Percentiles rank a stretch among this genome's conserved stretches.
Conservation (phyloP, 192 early-diverging fungal genomes). For the Allomyces macrogynus region DNA sequence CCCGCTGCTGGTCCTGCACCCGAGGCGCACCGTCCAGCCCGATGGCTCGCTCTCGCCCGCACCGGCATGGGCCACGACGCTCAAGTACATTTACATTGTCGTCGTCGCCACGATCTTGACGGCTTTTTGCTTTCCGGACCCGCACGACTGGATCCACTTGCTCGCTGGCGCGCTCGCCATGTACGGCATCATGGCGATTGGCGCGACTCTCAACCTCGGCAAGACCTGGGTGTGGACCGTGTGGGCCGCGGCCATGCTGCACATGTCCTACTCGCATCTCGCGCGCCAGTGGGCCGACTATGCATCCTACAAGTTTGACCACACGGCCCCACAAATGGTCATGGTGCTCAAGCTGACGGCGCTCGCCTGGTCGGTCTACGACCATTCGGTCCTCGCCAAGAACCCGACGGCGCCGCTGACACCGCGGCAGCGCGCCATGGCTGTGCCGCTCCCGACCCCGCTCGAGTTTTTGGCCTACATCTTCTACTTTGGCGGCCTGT, state of each 20-base stretch:
- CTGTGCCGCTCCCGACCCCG: conserved; percentile 29
- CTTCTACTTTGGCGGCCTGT: conserved; percentile 71
- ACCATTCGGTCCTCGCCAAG: conserved; percentile 21
- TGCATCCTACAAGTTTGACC: conserved; percentile 42
- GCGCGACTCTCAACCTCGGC: conserved; percentile 13
- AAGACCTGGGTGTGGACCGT: conserved; percentile 27
- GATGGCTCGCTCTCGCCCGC: conserved; percentile 31
- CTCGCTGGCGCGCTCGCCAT: conserved; percentile 20
- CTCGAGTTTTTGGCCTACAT: conserved; percentile 68
- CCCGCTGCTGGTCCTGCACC: conserved; percentile 30
- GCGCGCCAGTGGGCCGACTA: conserved; percentile 20
- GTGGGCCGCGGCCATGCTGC: conserved; percentile 38
- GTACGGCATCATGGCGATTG: conserved; percentile 26
- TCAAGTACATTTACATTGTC: conserved; percentile 32
- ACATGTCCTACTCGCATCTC: conserved; percentile 33
- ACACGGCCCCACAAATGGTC: conserved; percentile 85
- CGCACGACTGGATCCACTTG: conserved; percentile 31
- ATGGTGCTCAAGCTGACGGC: conserved; percentile 78
- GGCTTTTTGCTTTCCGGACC: conserved; percentile 29
- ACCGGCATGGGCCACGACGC: conserved; percentile 18
- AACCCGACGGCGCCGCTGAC: too few species aligned
- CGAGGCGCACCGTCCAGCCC: conserved; percentile 33
- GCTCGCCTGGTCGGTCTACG: conserved; percentile 65
- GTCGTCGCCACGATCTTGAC: conserved; percentile 29
- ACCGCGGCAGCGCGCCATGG: neutral